Evolutionary conservation across 1,284 basidiomycete species (phyloP), one percentile per base, ranked within the genome.

Genomic region (Puccinia hordei): DNA sequence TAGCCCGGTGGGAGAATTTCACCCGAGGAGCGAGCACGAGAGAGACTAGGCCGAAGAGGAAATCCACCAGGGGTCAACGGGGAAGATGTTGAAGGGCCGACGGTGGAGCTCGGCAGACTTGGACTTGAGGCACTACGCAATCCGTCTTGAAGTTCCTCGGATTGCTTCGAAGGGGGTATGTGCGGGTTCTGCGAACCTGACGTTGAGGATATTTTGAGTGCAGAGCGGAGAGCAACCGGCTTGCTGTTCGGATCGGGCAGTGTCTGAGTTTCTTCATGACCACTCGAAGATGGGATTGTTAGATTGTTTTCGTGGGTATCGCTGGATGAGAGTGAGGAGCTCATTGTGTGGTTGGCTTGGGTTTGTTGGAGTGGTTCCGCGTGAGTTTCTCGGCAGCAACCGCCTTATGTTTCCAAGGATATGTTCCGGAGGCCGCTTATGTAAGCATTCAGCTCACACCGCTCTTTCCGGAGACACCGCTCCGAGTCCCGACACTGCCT

Each of bases 1-100:
- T 80, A 80, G 22, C 78, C 78, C 10, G 78, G 78, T 17, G 78
- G 78, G 22, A 80, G 46, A 5, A 46, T 15, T 33, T 80, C 78
- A 24, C 51, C 68, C 17, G 65, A 69, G n/a, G 76, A 79, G 12
- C 57, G 76, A 72, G 76, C 76, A 35, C 76, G 46, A 33, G 49
- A 41, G 51, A 79, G 57, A 30, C 46, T 30, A 35, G 76, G 76
- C n/a, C 76, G 61, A 19, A 27, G 4, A 33, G 46, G 41, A 33
- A 38, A 44, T 0, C 57, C 35, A n/a, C 24, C 10, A 33, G 65
- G 27, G 27, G 68, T 35, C 51, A 35, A 30, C 19, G 44, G 46
- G 12, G 72, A 38, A 44, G 35, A 13, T 33, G 22, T 6, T 24
- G 53, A n/a, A 27, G 53, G 12, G 4, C 6, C 35, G 30, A 27